These are phyloP conservation scores for Silene latifolia DNA, from an alignment of 148 eudicot species.

Conservation along the genomic window DNA sequence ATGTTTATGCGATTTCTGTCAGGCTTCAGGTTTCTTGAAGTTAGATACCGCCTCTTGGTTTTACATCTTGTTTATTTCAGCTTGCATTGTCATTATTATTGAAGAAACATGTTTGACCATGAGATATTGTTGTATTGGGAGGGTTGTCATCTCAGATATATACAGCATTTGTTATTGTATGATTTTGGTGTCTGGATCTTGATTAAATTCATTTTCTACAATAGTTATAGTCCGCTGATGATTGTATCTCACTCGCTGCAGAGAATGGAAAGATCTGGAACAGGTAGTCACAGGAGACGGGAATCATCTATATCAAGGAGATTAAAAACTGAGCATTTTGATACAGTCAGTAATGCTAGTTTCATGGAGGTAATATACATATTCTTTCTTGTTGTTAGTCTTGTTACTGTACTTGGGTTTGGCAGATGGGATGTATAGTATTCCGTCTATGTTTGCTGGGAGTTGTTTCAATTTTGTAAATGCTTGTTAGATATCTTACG, in stretches of 20 bases:
- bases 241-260: constrained; percentile 21
- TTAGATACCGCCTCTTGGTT: not conserved
- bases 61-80: not conserved
- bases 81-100: not conserved
- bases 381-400: constrained; percentile 9
- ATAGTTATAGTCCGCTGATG: constrained; percentile 7
- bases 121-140: not conserved
- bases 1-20: not conserved
- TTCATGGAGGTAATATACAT: constrained; percentile 69
- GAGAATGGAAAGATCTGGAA: constrained; percentile 71
- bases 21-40: constrained; percentile 9
- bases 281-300: constrained; percentile 48
- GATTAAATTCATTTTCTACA: not conserved
- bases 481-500: too few species aligned
- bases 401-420: not conserved
- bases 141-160: not conserved
- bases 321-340: constrained; percentile 45
- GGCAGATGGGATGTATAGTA: not conserved
- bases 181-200: not conserved
- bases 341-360: constrained; percentile 61
- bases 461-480: too few species aligned
- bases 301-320: constrained; percentile 49
- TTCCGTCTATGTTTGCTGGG: not conserved
- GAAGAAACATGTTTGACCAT: not conserved
- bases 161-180: not conserved